These are phyloP conservation scores for Penicillium paneum DNA, from an alignment of 2,329 filamentous ascomycete species.

Conservation along the genomic window DNA sequence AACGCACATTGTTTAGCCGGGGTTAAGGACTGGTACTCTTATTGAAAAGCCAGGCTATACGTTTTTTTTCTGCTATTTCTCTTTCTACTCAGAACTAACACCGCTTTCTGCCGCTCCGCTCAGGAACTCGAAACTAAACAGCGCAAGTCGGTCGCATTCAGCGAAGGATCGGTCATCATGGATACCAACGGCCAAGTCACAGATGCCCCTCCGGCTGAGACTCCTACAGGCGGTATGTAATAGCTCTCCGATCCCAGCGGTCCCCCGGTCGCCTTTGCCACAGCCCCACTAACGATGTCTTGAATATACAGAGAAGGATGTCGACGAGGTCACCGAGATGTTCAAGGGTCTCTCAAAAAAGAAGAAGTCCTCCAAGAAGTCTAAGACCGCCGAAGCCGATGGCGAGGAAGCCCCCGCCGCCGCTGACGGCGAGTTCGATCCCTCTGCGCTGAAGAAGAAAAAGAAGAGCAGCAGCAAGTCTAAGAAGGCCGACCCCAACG, in stretches of 20 bases:
- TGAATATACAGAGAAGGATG: slow-evolving; percentile 50
- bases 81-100: slow-evolving; percentile 27
- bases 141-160: slow-evolving; percentile 93
- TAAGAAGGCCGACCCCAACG: slow-evolving; percentile 58
- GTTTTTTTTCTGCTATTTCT: slow-evolving; percentile 9
- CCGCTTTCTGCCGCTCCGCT: slow-evolving; percentile 19
- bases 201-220: slow-evolving; percentile 69
- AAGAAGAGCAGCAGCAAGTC: slow-evolving; percentile 54
- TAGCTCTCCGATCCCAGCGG: slow-evolving; percentile 4
- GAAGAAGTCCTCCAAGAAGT: slow-evolving; percentile 62
- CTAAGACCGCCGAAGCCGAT: slow-evolving; percentile 54
- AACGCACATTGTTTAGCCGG: slow-evolving; percentile 6
- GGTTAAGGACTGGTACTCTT: not conserved
- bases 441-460: slow-evolving; percentile 76
- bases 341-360: slow-evolving; percentile 71
- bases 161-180: slow-evolving; percentile 80
- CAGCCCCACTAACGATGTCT: slow-evolving; percentile 19
- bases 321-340: slow-evolving; percentile 64
- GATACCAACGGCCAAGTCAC: slow-evolving; percentile 84
- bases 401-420: slow-evolving; percentile 52
- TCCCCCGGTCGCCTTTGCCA: slow-evolving; percentile 39
- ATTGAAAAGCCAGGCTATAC: not conserved
- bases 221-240: slow-evolving; percentile 77
- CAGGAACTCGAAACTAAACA: slow-evolving; percentile 57
- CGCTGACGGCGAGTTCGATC: slow-evolving; percentile 62